Conservation (phyloP, 768 basidiomycete species). For the Mycena albidolilacea region DNA sequence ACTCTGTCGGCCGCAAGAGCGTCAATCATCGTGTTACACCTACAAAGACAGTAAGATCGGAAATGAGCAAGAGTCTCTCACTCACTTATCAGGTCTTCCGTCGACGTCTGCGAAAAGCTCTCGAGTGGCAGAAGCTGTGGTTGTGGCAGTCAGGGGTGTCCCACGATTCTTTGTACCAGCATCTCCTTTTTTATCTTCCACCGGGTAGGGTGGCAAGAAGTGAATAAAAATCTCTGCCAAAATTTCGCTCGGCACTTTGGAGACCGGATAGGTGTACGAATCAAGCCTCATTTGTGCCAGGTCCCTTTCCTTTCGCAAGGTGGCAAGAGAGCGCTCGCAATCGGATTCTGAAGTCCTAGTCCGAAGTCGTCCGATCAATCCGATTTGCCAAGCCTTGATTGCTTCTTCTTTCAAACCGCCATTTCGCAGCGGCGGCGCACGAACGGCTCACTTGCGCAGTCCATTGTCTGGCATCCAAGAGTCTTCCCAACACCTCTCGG, state of each 20-base stretch:
- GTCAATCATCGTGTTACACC: conserved; percentile 25
- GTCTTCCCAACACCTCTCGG: no score
- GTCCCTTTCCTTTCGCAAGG: conserved; percentile 9
- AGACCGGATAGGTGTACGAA: conserved; percentile 19
- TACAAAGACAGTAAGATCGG: conserved; percentile 22
- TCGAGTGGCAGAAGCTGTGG: conserved; percentile 18
- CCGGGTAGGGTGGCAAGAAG: conserved; percentile 17
- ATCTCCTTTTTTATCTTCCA: not conserved
- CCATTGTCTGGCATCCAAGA: no score
- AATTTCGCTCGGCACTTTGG: conserved; percentile 11
- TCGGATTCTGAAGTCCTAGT: no score
- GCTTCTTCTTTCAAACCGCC: no score
- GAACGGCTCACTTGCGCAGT: no score
- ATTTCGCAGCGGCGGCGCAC: no score
- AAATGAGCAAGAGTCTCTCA: conserved; percentile 19
- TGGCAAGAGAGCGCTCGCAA: conserved; percentile 11
- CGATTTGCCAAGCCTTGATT: no score
- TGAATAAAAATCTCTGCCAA: conserved; percentile 19
- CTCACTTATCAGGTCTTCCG: conserved; percentile 5
- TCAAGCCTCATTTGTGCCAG: conserved; percentile 19
- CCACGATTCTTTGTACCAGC: conserved; percentile 13
- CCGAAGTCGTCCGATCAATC: no score
- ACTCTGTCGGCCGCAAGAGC: conserved; percentile 19
- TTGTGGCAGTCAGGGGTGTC: conserved; percentile 3
- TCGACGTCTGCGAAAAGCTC: conserved; percentile 15